Percentiles rank a stretch among this genome's conserved stretches.
These are phyloP conservation scores for Ammopiptanthus mongolicus DNA, from an alignment of 306 rosid genomes.

Conservation along the genomic window DNA sequence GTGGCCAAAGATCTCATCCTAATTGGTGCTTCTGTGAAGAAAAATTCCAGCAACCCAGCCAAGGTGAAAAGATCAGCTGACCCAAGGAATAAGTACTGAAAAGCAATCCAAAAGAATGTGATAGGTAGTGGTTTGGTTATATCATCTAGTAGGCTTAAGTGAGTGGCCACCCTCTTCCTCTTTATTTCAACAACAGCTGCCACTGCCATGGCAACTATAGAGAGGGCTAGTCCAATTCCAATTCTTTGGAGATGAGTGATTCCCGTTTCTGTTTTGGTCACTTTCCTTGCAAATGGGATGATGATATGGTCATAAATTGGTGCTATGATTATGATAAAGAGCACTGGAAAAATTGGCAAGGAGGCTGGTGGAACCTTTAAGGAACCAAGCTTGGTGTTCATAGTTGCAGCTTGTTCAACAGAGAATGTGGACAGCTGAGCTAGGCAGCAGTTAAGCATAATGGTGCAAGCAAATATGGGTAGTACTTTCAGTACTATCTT, in stretches of 20 bases:
- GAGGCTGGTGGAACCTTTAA: slow-evolving; percentile 83
- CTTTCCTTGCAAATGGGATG: slow-evolving; percentile 60
- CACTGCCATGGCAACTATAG: slow-evolving; percentile 75
- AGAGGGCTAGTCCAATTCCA: slow-evolving; percentile 69
- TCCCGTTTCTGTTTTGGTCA: slow-evolving; percentile 73
- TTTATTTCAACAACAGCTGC: slow-evolving; percentile 84
- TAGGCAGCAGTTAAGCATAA: slow-evolving; percentile 84
- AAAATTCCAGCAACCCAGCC: slow-evolving; percentile 83
- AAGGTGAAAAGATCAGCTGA: slow-evolving; percentile 95
- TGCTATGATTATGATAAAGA: slow-evolving; percentile 74
- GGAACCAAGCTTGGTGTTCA: slow-evolving; percentile 83
- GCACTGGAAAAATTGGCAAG: slow-evolving; percentile 77
- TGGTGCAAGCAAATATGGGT: slow-evolving; percentile 79
- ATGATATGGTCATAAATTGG: slow-evolving; percentile 83
- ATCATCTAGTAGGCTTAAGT: slow-evolving; percentile 39
- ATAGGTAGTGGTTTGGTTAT: slow-evolving; percentile 53
- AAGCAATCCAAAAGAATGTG: slow-evolving; percentile 79
- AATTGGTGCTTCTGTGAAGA: slow-evolving; percentile 89
- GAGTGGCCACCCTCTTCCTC: slow-evolving; percentile 57
- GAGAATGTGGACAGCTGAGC: slow-evolving; percentile 95
- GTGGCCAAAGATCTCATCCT: slow-evolving; percentile 92
- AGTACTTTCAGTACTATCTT: slow-evolving; percentile 65
- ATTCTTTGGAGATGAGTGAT: slow-evolving; percentile 79
- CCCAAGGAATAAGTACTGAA: slow-evolving; percentile 81
- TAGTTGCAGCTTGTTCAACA: slow-evolving; percentile 86